These are phyloP conservation scores for Dactylellina cionopaga DNA, from an alignment of 2,329 filamentous ascomycete species.

Conservation along the genomic window DNA sequence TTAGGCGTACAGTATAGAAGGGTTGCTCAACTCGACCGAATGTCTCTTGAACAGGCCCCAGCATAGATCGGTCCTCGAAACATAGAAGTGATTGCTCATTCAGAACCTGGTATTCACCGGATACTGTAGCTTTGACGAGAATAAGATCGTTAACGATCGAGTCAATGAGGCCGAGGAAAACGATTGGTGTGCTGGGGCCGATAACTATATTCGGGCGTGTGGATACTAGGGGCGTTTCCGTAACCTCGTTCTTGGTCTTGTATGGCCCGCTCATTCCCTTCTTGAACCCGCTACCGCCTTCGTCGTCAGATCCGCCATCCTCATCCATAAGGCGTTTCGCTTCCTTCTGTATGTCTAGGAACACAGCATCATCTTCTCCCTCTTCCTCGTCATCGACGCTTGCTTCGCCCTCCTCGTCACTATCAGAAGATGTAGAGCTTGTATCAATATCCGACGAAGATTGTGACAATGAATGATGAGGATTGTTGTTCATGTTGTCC, in stretches of 20 bases:
- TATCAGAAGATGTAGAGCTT: slow-evolving; percentile 64
- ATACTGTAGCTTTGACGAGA: slow-evolving; percentile 79
- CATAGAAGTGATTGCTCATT: slow-evolving; percentile 87
- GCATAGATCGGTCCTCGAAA: slow-evolving; percentile 75
- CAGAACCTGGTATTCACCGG: slow-evolving; percentile 84
- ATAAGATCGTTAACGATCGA: slow-evolving; percentile 80
- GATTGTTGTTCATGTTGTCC: neutral
- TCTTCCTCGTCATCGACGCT: slow-evolving; percentile 70
- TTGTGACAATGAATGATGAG: slow-evolving; percentile 65
- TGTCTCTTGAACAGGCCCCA: slow-evolving; percentile 85
- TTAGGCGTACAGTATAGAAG: slow-evolving; percentile 83
- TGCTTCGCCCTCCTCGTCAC: slow-evolving; percentile 69
- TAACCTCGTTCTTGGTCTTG: slow-evolving; percentile 82
- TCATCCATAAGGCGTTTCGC: slow-evolving; percentile 85
- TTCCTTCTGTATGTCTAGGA: slow-evolving; percentile 79
- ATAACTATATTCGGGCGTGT: slow-evolving; percentile 76
- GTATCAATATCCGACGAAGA: slow-evolving; percentile 54
- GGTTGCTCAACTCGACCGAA: slow-evolving; percentile 87
- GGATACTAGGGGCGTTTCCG: slow-evolving; percentile 60
- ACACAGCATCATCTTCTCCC: slow-evolving; percentile 67
- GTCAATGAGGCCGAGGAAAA: slow-evolving; percentile 78
- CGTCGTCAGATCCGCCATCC: slow-evolving; percentile 82
- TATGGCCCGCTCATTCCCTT: slow-evolving; percentile 65
- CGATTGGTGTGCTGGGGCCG: slow-evolving; percentile 78
- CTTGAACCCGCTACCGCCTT: slow-evolving; percentile 67